Evolutionary conservation across 2,329 filamentous ascomycete genomes (phyloP), one percentile per base, ranked within the genome.

Genomic region (Gaeumannomyces sp.): DNA sequence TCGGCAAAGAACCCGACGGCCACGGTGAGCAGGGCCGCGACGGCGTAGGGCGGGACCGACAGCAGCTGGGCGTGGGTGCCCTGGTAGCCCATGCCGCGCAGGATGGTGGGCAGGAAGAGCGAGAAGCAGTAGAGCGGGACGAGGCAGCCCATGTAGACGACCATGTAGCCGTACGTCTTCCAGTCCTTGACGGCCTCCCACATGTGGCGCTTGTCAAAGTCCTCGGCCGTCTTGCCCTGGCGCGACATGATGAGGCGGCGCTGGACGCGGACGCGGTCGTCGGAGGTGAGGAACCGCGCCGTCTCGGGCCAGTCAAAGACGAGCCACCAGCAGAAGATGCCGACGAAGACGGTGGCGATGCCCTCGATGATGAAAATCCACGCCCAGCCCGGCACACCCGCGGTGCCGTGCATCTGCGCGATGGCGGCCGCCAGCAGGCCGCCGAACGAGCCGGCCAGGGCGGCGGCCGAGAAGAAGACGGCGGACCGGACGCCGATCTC

Each of bases 391-490:
- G 78, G 73, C 31, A 81, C 76, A 1, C 81, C 81, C 2, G 81
- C 83, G 13, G 89, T 76, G 1, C 89, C 88, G 66, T 87, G 79
- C 87, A 92, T 90, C 61, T 87, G 81, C 53, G 85, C 83, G 68
- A 92, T 92, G 0, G 83, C 89, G 3, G 89, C 89, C 0, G 90
- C 89, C 3, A 92, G 81, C 1, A 92, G 82, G 4, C 90, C 90
- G 71, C 89, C 89, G 68, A 93, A 92, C 0, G 88, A 92, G 1
- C 92, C 92, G 0, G 91, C 89, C 0, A 95, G 77, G 0, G 92
- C 90, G 0, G 92, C 91, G 0, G 91, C 90, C 0, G 90, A 92
- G 79, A 95, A 96, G 79, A 95, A 94, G 65, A 93, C 86, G 19
- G 91, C 90, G 56, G 89, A 87, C 50, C 92, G 85, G n/a, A 92